Base-by-base conservation (phyloP, 495 filamentous ascomycete species). In the Tuber umbilicatum region DNA sequence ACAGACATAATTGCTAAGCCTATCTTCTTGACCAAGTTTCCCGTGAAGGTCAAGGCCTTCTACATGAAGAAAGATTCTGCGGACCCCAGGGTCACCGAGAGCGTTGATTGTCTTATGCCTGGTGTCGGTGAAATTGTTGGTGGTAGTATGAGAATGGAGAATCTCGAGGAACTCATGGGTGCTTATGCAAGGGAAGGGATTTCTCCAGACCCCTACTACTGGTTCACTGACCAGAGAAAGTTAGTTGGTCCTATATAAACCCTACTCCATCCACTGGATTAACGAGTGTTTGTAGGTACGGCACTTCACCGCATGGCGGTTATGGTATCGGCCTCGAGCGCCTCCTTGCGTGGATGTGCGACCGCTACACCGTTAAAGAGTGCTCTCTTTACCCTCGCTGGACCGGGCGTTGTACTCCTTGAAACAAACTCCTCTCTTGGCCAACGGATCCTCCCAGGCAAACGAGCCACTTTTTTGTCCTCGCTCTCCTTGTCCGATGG, bases 201-300 rank as follows among this genome's bases (percentile, higher is more conserved):
- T 82, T 89, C 90, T 70, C 89, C 92, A 40, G 89, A 89, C 82
- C 90, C 92, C 21, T 99, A 99, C 85, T 99, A 97, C 88, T 99
- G 95, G 95, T 99, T 97, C 86, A 97, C 93, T 16, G 95, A 99
- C 85, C 93, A 97, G 89, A 87, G 95, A 80, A 97, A 97, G 93
- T 96, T 85, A 88, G 93, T 92, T 75, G 35, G 68, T 55, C 45
- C 45, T 55, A 64, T 75, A 39, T 69, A 17, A 74, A 38, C 16
- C 40, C 76, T 50, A 55, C 21, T 76, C 35, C 55, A 38, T 69
- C 43, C 47, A 37, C 35, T 43, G 38, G 67, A 60, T 71, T 79
- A 73, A 81, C 19, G 31, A 38, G 41, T 42, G 55, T 38, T 5
- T 60, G 73, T 78, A 97, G 93, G 85, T 99, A 97, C 82, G 95